These are phyloP conservation scores for Amanita brunnescens DNA, from an alignment of 768 basidiomycete species.

Conservation along the genomic window DNA sequence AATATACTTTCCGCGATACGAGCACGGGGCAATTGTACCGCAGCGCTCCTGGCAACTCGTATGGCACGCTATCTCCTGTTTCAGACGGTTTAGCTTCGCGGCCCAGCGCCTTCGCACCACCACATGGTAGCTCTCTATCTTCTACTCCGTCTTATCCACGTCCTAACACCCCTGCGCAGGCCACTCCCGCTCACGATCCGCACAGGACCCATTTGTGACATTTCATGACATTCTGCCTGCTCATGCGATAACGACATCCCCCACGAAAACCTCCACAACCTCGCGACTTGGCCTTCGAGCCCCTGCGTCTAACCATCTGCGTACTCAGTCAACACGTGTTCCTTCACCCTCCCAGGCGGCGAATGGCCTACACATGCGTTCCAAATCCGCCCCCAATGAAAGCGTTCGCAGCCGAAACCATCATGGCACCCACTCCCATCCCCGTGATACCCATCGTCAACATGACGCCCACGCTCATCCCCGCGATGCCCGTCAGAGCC, in stretches of 20 bases:
- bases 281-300: slow-evolving; percentile 5
- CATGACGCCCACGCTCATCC: not conserved
- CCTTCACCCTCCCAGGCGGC: not conserved
- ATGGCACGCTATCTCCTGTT: slow-evolving; percentile 35
- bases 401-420: not conserved
- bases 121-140: not conserved
- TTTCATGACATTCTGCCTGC: slow-evolving; percentile 42
- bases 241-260: slow-evolving; percentile 33
- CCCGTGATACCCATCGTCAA: not conserved
- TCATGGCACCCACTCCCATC: not conserved
- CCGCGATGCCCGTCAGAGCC: not conserved
- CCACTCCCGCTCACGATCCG: slow-evolving; percentile 2
- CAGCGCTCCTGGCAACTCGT: slow-evolving; percentile 34
- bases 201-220: slow-evolving; percentile 20
- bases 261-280: slow-evolving; percentile 14
- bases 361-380: not conserved
- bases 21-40: slow-evolving; percentile 33
- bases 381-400: not conserved
- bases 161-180: not conserved
- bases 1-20: slow-evolving; percentile 40
- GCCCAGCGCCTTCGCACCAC: slow-evolving; percentile 18
- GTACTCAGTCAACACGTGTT: slow-evolving; percentile 8
- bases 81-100: slow-evolving; percentile 9
- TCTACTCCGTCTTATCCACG: not conserved
- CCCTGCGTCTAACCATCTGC: slow-evolving; percentile 6